Evolutionary conservation across 208 protist genomes (phyloP).

Genomic region (Strigomonas culicis): DNA sequence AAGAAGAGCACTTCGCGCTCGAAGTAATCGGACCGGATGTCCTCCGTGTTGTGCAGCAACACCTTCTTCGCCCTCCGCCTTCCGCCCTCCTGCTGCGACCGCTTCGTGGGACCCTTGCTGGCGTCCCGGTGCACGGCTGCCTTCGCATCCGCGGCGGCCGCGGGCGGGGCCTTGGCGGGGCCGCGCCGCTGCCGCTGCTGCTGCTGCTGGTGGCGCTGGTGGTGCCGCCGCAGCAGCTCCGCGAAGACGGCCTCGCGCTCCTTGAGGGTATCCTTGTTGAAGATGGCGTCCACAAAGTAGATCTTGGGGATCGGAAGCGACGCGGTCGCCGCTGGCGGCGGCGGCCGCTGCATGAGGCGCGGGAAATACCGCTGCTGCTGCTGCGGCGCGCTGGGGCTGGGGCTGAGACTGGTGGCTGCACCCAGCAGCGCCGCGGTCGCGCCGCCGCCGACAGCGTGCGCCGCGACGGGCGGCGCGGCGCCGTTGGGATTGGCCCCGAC

Average conservation of each 20-base stretch:
- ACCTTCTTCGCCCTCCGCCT: neutral
- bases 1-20: neutral
- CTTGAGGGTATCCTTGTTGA: neutral
- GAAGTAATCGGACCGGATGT: neutral
- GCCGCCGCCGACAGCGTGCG: no score
- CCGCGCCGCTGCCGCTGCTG: neutral
- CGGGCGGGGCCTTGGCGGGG: no score
- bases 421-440: no score
- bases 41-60: neutral
- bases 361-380: neutral
- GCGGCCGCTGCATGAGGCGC: neutral
- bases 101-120: neutral
- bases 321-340: no score
- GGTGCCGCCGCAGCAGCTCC: neutral
- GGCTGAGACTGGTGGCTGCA: no score
- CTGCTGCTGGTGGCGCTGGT: neutral
- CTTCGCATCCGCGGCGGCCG: no score
- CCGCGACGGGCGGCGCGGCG: no score
- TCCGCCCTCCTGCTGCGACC: no score
- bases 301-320: neutral
- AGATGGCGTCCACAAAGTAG: neutral
- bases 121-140: no score
- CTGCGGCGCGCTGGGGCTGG: neutral
- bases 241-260: neutral
- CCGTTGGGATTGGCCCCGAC: neutral